Evolutionary conservation across 1,139 yeast species (phyloP).

Genomic region (Hyphopichia wangnamkhiaoensis): DNA sequence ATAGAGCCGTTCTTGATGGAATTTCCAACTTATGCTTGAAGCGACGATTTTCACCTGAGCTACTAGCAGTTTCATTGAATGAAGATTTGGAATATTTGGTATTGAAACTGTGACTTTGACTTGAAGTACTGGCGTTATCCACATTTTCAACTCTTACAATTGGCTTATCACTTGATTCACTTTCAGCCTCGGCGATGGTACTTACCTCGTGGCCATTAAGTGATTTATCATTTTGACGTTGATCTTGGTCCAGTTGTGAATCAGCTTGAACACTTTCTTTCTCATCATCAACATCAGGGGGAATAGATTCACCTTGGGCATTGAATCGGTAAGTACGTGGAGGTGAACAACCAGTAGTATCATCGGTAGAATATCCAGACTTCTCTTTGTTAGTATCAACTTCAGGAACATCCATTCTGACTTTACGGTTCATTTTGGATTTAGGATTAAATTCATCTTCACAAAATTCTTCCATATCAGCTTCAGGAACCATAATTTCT

Average conservation of each 20-base stretch:
- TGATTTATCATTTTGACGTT: no score
- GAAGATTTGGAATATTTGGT: not conserved
- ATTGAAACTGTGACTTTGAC: not conserved
- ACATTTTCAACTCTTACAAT: not conserved
- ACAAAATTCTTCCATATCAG: slow-evolving; percentile 41
- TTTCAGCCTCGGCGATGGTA: not conserved
- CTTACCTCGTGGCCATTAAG: no score
- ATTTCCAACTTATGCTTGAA: slow-evolving; percentile 5
- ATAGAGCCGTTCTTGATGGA: slow-evolving; percentile 12
- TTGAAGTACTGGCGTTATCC: slow-evolving; percentile 1
- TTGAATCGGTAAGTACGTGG: no score
- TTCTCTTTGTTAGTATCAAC: slow-evolving; percentile 11
- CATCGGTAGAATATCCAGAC: no score
- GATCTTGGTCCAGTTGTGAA: no score
- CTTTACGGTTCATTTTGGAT: slow-evolving; percentile 37
- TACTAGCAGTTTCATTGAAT: not conserved
- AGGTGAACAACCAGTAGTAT: no score
- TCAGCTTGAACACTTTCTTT: no score
- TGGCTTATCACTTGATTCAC: not conserved
- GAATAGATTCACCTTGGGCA: no score
- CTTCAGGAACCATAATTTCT: slow-evolving; percentile 48
- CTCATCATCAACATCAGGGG: no score
- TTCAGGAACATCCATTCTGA: slow-evolving; percentile 30
- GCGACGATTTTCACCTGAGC: not conserved
- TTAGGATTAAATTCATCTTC: slow-evolving; percentile 47